Evolutionary conservation across 2,329 filamentous ascomycete genomes (phyloP).

Genomic region (Aspergillus neoniger): DNA sequence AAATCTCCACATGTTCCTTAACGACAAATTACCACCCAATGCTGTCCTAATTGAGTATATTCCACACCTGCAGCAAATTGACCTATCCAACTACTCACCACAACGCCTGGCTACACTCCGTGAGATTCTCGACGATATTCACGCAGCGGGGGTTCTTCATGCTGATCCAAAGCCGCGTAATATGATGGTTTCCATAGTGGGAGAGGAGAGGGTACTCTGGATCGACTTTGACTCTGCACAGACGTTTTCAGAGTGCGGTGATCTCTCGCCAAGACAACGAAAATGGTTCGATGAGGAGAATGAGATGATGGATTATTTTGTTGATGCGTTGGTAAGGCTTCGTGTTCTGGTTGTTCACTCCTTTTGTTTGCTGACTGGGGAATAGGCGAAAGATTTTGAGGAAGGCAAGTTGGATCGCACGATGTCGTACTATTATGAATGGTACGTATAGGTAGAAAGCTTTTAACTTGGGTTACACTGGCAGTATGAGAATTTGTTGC

Average conservation of each 20-base stretch:
- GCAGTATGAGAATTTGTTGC: too few relatives aligned
- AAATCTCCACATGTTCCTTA: slow-evolving; percentile 16
- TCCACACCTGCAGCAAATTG: too few relatives aligned
- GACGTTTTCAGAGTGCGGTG: slow-evolving; percentile 12
- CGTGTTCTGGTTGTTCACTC: background rate
- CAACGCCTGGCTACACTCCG: too few relatives aligned
- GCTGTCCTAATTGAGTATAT: too few relatives aligned
- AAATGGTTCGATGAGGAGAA: slow-evolving; percentile 17
- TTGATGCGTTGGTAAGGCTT: slow-evolving; percentile 18
- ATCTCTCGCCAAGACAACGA: slow-evolving; percentile 4
- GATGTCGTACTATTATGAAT: too few relatives aligned
- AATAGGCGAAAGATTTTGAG: too few relatives aligned
- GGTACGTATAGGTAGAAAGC: too few relatives aligned
- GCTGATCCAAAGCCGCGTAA: slow-evolving; percentile 21
- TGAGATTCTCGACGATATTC: slow-evolving; percentile 6
- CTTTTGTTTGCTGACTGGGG: too few relatives aligned
- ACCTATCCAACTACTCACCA: too few relatives aligned
- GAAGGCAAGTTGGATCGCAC: too few relatives aligned
- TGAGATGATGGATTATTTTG: slow-evolving; percentile 21
- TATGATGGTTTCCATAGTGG: slow-evolving; percentile 18
- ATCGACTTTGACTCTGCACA: slow-evolving; percentile 25
- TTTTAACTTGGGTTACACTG: too few relatives aligned
- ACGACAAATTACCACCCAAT: slow-evolving; percentile 11
- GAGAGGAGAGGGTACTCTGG: slow-evolving; percentile 18
- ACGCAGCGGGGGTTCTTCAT: slow-evolving; percentile 18